Conservation (phyloP, 2,329 filamentous ascomycete genomes). For the Beauveria pseudobassiana region DNA sequence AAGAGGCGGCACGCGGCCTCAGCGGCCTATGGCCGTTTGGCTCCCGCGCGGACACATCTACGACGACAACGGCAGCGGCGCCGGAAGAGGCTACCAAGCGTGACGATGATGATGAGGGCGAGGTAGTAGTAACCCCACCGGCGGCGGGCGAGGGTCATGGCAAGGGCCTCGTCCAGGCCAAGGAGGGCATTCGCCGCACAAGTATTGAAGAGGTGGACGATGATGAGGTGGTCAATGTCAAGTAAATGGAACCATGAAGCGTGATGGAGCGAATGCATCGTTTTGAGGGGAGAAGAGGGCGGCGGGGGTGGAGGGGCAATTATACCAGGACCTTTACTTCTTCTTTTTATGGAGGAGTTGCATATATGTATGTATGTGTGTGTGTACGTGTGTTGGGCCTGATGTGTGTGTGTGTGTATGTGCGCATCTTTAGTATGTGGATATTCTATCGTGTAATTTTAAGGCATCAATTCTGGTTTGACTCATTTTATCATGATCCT, state of each 20-base stretch:
- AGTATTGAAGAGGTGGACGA: slow-evolving; percentile 54
- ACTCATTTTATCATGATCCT: too few species aligned
- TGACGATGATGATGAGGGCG: slow-evolving; percentile 18
- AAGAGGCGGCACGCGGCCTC: slow-evolving; percentile 33
- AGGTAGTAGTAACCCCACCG: slow-evolving; percentile 12
- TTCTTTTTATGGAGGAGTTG: neutral
- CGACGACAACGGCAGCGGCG: slow-evolving; percentile 31
- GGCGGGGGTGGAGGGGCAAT: neutral
- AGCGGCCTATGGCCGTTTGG: slow-evolving; percentile 53
- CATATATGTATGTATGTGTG: neutral
- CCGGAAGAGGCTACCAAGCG: slow-evolving; percentile 25
- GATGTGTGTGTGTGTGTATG: neutral
- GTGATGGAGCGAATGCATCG: neutral
- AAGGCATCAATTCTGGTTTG: neutral
- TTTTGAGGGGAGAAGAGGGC: neutral
- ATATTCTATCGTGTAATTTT: neutral
- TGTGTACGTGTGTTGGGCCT: neutral
- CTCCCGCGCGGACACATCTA: slow-evolving; percentile 25
- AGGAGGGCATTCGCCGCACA: slow-evolving; percentile 45
- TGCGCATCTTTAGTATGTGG: neutral
- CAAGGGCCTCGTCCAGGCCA: slow-evolving; percentile 39
- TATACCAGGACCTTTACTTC: neutral
- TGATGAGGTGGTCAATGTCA: slow-evolving; percentile 31
- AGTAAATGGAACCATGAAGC: neutral
- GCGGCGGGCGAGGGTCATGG: slow-evolving; percentile 22